Evolutionary conservation across 257 asterid species (phyloP), one percentile per base, ranked within the genome.

Genomic region (Solanum appendiculatum): DNA sequence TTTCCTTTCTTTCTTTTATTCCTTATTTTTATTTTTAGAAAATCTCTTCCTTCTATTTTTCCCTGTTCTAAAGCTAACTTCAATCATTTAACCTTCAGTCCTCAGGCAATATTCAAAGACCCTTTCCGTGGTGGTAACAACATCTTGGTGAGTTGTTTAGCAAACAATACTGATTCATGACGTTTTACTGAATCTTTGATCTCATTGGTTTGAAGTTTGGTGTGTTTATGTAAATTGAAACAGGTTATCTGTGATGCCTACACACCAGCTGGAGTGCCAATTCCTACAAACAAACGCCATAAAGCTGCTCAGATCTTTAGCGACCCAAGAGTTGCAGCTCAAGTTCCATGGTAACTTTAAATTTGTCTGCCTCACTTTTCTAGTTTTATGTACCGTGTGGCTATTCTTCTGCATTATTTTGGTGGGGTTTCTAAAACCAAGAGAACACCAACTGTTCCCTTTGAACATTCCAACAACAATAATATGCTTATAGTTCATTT

Each of bases 61-160:
- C 25, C 15, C 39, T 5, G 8, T 68, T 66, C 60, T 40, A 7
- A 69, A 36, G 36, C 14, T 51, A 46, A 66, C 70, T 11, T 69
- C 63, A 54, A 29, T 48, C 42, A 18, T 80, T 80, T 48, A 42
- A 72, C 70, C 72, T 86, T 86, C 92, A 97, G 99, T 90, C 99
- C 99, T 42, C 99, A 97, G 90, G 99, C 99, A 86, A 97, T 96
- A 69, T 97, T 97, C 93, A 95, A 91, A 96, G 99, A 97, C 87
- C 99, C 99, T 21, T 97, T 97, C 89, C 99, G 98, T 9, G 99
- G 99, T 72, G 99, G 99, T 87, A 96, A 96, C 85, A 94, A 97
- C 92, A 97, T 97, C 86, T 92, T 97, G 97, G 99, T 97, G 74
- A 94, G 98, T 86, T 7, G 21, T 85, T 84, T 56, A 86, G 34